Conservation (phyloP, 176 grass and related monocot genomes). For the Juncus effusus region DNA sequence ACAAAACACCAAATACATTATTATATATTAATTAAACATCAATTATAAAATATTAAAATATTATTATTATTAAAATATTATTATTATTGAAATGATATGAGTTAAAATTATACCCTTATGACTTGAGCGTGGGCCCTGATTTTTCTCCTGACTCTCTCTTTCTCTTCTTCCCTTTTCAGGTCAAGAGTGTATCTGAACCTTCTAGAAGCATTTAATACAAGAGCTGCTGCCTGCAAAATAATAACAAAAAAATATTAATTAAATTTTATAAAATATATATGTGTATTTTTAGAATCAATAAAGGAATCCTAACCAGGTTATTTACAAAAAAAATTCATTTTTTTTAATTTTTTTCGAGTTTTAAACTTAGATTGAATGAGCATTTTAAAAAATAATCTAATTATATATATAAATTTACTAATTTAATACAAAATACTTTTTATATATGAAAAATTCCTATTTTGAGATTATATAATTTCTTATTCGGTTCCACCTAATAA, state of each 20-base stretch:
- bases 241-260: constrained; percentile 3
- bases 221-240: constrained; percentile 49
- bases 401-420: too few relatives aligned
- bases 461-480: too few relatives aligned
- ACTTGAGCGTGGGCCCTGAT: constrained; percentile 66
- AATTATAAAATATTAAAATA: constrained; percentile 5
- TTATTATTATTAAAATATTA: not conserved
- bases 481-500: not conserved
- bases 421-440: too few relatives aligned
- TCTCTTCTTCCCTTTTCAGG: constrained; percentile 52
- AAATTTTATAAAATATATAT: not conserved
- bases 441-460: too few relatives aligned
- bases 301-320: not conserved
- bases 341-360: constrained; percentile 1
- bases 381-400: too few relatives aligned
- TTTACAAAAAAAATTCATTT: not conserved
- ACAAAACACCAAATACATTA: constrained; percentile 27
- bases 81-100: not conserved
- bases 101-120: constrained; percentile 41
- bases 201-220: constrained; percentile 60
- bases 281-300: not conserved
- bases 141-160: constrained; percentile 43
- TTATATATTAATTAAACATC: too few relatives aligned
- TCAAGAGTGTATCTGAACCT: constrained; percentile 67
- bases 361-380: too few relatives aligned